Evolutionary conservation across 177 flowering plant genomes (phyloP).

Genomic region (Vitis hybrid): DNA sequence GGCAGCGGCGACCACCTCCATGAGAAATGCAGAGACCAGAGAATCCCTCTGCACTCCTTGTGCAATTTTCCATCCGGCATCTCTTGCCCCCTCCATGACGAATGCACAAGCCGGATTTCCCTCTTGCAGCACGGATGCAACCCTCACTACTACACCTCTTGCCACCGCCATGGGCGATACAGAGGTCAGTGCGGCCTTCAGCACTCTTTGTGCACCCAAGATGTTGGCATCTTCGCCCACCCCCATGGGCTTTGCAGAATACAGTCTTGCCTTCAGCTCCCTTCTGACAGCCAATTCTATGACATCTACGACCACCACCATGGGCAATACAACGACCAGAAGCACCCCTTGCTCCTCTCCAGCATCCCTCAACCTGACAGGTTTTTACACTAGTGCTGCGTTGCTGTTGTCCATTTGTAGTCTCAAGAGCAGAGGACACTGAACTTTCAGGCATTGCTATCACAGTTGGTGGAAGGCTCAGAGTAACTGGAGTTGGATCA

Average conservation of each 20-base stretch:
- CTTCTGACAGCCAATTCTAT: slow-evolving; percentile 77
- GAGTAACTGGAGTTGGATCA: slow-evolving; percentile 27
- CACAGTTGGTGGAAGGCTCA: slow-evolving; percentile 52
- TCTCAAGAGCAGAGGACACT: slow-evolving; percentile 82
- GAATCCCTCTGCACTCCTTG: slow-evolving; percentile 94
- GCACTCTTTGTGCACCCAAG: slow-evolving; percentile 99
- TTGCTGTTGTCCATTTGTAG: slow-evolving; percentile 46
- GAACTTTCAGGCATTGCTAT: slow-evolving; percentile 61
- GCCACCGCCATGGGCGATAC: slow-evolving; percentile 98
- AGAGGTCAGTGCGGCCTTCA: slow-evolving; percentile 95
- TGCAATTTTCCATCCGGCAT: slow-evolving; percentile 86
- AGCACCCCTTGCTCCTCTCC: slow-evolving; percentile 97
- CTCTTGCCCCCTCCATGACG: slow-evolving; percentile 99
- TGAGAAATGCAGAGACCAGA: slow-evolving; percentile 98
- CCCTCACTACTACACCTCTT: slow-evolving; percentile 82
- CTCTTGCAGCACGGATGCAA: slow-evolving; percentile 89
- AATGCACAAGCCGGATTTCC: slow-evolving; percentile 91
- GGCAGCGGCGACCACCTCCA: slow-evolving; percentile 97
- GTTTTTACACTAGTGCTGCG: slow-evolving; percentile 57
- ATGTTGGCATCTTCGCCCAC: slow-evolving; percentile 88
- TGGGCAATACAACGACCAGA: slow-evolving; percentile 94
- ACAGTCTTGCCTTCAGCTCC: slow-evolving; percentile 99
- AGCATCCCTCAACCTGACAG: slow-evolving; percentile 88
- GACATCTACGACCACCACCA: slow-evolving; percentile 96
- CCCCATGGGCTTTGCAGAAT: slow-evolving; percentile 98